These are phyloP conservation scores for Lactarius indigo DNA, from an alignment of 768 basidiomycete genomes.

Conservation along the genomic window DNA sequence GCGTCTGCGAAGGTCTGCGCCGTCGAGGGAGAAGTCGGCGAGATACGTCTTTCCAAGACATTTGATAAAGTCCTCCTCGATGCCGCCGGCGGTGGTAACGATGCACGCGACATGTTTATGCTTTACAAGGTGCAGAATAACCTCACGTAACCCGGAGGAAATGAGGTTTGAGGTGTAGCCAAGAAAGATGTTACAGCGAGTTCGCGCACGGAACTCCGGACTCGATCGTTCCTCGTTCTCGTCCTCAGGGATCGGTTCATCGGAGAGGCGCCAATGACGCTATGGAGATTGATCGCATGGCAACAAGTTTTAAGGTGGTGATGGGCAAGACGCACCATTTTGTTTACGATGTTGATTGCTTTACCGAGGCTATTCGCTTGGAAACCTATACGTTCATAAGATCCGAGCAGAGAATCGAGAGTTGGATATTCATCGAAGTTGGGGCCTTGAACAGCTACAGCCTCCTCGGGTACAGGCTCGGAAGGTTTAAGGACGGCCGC, in stretches of 20 bases:
- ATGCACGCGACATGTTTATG: conserved; percentile 85
- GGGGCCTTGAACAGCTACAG: conserved; percentile 79
- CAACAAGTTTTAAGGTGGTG: not conserved
- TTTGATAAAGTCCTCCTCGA: conserved; percentile 99
- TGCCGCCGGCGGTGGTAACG: conserved; percentile 96
- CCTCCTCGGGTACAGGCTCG: conserved; percentile 60
- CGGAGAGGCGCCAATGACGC: conserved; percentile 87
- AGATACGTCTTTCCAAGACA: conserved; percentile 96
- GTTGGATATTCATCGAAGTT: conserved; percentile 70
- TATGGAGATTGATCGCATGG: conserved; percentile 32
- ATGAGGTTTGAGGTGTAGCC: conserved; percentile 99
- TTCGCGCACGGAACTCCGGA: conserved; percentile 60
- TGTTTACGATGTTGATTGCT: conserved; percentile 87
- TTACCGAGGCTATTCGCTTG: conserved; percentile 91
- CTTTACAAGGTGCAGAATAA: conserved; percentile 89
- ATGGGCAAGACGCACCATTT: conserved; percentile 62
- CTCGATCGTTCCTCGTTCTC: conserved; percentile 64
- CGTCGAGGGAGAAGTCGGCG: conserved; percentile 89
- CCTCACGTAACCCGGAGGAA: conserved; percentile 92
- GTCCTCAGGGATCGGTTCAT: conserved; percentile 69
- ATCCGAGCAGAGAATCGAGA: conserved; percentile 64
- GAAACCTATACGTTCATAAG: conserved; percentile 91
- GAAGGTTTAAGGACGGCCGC: conserved; percentile 78
- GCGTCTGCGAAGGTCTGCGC: conserved; percentile 76
- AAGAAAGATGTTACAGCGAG: conserved; percentile 85